Conservation (phyloP, 768 basidiomycete genomes). For the Lactarius trivialis region DNA sequence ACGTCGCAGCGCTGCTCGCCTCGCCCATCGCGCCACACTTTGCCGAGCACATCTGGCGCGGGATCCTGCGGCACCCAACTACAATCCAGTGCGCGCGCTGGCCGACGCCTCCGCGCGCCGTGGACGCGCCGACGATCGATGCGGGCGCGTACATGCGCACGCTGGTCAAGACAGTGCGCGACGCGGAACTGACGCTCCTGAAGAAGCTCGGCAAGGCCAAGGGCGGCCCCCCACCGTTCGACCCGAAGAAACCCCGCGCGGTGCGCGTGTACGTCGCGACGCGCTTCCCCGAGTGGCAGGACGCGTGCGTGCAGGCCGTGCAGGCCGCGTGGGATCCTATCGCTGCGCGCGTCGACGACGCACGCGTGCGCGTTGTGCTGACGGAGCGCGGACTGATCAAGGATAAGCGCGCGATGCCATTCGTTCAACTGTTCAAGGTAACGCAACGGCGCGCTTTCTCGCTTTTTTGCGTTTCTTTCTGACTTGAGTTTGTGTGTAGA, state of each 20-base stretch:
- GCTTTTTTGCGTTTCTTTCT: background rate
- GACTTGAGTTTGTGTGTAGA: conserved; percentile 44
- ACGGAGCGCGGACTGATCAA: conserved; percentile 76
- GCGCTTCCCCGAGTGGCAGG: conserved; percentile 92
- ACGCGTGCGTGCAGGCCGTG: conserved; percentile 68
- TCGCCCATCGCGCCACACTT: conserved; percentile 91
- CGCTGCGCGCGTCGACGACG: conserved; percentile 72
- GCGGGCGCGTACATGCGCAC: conserved; percentile 80
- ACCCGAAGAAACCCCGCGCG: conserved; percentile 78
- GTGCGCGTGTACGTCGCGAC: conserved; percentile 89
- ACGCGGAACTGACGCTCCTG: conserved; percentile 70
- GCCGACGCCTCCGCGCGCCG: conserved; percentile 58
- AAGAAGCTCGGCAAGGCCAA: conserved; percentile 80
- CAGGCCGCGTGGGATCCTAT: conserved; percentile 56
- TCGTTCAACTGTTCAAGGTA: conserved; percentile 90
- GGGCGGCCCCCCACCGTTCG: conserved; percentile 51
- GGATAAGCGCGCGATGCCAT: conserved; percentile 95
- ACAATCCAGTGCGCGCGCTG: conserved; percentile 81
- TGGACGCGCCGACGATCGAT: conserved; percentile 64
- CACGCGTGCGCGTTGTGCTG: conserved; percentile 61
- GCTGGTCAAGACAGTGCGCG: conserved; percentile 87
- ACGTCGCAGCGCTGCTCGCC: conserved; percentile 69
- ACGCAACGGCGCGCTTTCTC: conserved; percentile 16
- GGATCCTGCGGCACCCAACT: conserved; percentile 61
- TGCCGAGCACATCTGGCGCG: conserved; percentile 83